Conservation (phyloP, 2,329 filamentous ascomycete species). For the Mariannaea sp. region DNA sequence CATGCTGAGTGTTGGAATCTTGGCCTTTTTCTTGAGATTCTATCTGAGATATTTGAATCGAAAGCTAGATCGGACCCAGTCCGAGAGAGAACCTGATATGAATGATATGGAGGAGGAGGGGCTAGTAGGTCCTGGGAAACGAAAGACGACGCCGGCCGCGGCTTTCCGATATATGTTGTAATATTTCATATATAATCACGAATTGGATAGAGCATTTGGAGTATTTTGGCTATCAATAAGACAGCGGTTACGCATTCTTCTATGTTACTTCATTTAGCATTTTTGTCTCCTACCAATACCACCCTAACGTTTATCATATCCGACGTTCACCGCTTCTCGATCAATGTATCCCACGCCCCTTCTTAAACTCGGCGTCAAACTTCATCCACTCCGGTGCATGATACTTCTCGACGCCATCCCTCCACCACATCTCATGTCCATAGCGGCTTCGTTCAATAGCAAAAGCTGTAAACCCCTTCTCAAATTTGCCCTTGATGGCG, state of each 20-base stretch:
- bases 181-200: constrained; percentile 11
- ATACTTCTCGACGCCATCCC: constrained; percentile 42
- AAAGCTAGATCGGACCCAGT: constrained; percentile 46
- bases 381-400: constrained; percentile 42
- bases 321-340: not conserved
- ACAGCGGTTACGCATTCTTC: constrained; percentile 6
- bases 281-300: constrained; percentile 21
- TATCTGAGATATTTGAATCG: constrained; percentile 58
- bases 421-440: constrained; percentile 44
- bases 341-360: not conserved
- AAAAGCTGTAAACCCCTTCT: constrained; percentile 34
- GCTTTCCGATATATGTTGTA: constrained; percentile 56
- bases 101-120: constrained; percentile 46
- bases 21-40: constrained; percentile 60
- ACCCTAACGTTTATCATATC: constrained; percentile 15
- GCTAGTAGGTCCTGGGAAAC: constrained; percentile 43
- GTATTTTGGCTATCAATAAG: not conserved
- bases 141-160: constrained; percentile 28
- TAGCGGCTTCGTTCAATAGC: constrained; percentile 31
- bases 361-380: constrained; percentile 28
- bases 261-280: constrained; percentile 18
- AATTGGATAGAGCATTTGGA: not conserved
- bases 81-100: constrained; percentile 28
- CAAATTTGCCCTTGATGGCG: constrained; percentile 32
- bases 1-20: constrained; percentile 63